These are phyloP conservation scores for Myxozyma udenii DNA, from an alignment of 805 yeast genomes.

Conservation along the genomic window DNA sequence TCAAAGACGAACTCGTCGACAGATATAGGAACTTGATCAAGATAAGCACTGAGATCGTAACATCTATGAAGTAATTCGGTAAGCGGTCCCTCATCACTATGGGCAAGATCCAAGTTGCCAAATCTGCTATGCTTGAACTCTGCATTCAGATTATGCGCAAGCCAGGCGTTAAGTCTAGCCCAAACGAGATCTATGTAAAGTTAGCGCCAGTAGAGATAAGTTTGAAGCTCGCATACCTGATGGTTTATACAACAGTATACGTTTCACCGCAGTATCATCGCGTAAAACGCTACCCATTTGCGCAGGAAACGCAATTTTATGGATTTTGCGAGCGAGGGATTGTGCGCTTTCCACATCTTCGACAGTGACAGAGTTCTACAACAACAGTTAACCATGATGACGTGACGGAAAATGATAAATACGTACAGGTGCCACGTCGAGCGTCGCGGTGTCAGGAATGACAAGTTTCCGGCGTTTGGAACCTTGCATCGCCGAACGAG, in stretches of 20 bases:
- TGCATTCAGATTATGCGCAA: slow-evolving; percentile 7
- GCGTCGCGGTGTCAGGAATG: slow-evolving; percentile 4
- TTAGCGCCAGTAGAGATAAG: neutral
- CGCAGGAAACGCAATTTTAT: slow-evolving; percentile 18
- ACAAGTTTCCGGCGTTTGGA: slow-evolving; percentile 13
- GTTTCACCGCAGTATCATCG: slow-evolving; percentile 15
- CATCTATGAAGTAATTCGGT: slow-evolving; percentile 8
- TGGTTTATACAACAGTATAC: slow-evolving; percentile 14
- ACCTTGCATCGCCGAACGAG: slow-evolving; percentile 5
- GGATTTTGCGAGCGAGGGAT: slow-evolving; percentile 11
- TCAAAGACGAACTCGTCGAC: slow-evolving; percentile 12
- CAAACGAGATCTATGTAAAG: slow-evolving; percentile 3
- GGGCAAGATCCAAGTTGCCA: too few relatives aligned
- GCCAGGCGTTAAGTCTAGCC: slow-evolving; percentile 21
- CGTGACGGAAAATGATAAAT: neutral
- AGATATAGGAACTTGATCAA: slow-evolving; percentile 3
- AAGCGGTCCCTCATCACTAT: neutral
- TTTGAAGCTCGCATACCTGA: slow-evolving; percentile 2
- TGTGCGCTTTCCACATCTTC: slow-evolving; percentile 13
- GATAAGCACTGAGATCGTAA: slow-evolving; percentile 9
- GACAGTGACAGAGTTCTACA: slow-evolving; percentile 13
- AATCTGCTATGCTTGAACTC: slow-evolving; percentile 6
- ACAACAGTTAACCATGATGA: neutral
- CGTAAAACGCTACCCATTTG: slow-evolving; percentile 23
- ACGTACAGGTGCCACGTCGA: slow-evolving; percentile 1